Evolutionary conservation across 305 asterid genomes (phyloP).

Genomic region (Salvia sclarea): DNA sequence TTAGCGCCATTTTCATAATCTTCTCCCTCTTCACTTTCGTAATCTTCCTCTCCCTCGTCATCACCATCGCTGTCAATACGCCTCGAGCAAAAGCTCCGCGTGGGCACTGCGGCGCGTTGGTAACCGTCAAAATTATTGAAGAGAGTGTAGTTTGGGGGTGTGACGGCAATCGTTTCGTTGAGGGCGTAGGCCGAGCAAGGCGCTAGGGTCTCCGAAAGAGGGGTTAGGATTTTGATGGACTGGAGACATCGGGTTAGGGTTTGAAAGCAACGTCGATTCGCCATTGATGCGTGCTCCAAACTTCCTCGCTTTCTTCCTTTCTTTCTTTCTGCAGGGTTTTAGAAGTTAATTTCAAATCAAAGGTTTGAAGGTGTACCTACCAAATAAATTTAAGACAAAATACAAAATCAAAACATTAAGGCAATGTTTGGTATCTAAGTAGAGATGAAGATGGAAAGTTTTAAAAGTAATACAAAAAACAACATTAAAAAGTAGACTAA

Average conservation of each 20-base stretch:
- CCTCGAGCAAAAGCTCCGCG: conserved; percentile 46
- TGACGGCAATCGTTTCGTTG: conserved; percentile 30
- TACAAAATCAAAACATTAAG: not conserved
- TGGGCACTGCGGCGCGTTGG: conserved; percentile 27
- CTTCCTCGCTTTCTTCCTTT: conserved; percentile 13
- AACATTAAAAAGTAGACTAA: no score
- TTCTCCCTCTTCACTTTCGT: conserved; percentile 38
- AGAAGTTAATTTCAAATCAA: conserved; percentile 31
- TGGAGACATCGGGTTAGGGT: conserved; percentile 44
- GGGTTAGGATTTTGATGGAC: conserved; percentile 40
- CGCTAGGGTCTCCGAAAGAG: conserved; percentile 33
- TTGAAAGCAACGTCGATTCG: conserved; percentile 67
- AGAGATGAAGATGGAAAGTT: no score
- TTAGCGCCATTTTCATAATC: conserved; percentile 25
- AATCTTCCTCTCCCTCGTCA: conserved; percentile 46
- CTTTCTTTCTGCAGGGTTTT: conserved; percentile 36
- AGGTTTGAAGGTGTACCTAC: conserved; percentile 31
- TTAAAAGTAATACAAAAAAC: no score
- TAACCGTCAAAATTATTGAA: conserved; percentile 7
- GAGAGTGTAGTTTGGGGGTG: conserved; percentile 23
- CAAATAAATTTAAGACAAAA: not conserved
- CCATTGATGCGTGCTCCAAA: conserved; percentile 49
- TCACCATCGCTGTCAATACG: conserved; percentile 36
- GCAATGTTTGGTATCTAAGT: no score
- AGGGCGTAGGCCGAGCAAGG: conserved; percentile 31